Percentiles rank a stretch among this genome's conserved stretches.
Conservation (phyloP, 495 filamentous ascomycete species). For the Podospora pseudopauciseta region DNA sequence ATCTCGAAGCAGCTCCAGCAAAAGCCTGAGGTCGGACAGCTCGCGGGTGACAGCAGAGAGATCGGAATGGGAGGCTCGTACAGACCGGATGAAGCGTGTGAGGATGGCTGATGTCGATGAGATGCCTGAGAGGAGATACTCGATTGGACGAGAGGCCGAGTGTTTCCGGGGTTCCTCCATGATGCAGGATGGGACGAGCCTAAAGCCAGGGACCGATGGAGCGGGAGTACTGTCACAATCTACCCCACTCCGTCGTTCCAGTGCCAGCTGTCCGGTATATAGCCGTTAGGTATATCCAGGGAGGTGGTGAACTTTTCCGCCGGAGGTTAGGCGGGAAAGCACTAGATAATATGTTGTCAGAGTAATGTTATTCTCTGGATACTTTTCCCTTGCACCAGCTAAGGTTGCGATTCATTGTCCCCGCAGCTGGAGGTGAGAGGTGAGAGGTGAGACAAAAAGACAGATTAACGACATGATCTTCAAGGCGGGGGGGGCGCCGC, state of each 20-base stretch:
- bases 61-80: constrained; percentile 28
- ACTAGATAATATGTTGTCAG: not conserved
- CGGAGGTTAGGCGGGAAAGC: too few relatives aligned
- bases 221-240: not conserved
- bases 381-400: not conserved
- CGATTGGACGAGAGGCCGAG: constrained; percentile 22
- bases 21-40: constrained; percentile 30
- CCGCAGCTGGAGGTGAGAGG: not conserved
- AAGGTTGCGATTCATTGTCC: not conserved
- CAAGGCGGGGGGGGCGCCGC: not conserved
- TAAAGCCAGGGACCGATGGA: not conserved
- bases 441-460: not conserved
- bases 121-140: constrained; percentile 26
- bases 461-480: not conserved
- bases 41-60: constrained; percentile 30
- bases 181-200: not conserved
- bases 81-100: constrained; percentile 30
- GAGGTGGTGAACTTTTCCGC: not conserved
- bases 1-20: constrained; percentile 29
- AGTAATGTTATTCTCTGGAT: not conserved
- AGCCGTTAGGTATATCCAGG: not conserved
- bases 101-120: constrained; percentile 28
- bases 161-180: constrained; percentile 12
- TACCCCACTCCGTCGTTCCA: not conserved
- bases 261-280: not conserved